Conservation (phyloP, 768 basidiomycete species). For the Agaricus blazei region DNA sequence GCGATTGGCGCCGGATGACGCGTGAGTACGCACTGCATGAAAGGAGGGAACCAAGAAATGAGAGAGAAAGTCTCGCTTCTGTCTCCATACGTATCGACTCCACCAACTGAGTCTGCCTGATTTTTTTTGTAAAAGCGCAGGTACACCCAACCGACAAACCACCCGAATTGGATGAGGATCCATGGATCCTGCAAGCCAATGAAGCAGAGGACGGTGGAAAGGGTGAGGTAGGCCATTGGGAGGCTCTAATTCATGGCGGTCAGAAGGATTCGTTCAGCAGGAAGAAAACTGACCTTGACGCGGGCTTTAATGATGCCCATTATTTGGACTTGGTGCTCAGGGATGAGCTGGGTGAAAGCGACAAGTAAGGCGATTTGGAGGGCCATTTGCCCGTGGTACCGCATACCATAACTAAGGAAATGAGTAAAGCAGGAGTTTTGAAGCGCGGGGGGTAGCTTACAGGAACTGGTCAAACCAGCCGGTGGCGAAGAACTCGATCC, state of each 20-base stretch:
- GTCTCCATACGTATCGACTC: constrained; percentile 79
- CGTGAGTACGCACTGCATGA: constrained; percentile 68
- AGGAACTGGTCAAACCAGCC: constrained; percentile 70
- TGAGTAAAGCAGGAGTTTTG: constrained; percentile 10
- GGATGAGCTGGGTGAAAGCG: constrained; percentile 96
- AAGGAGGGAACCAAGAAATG: constrained; percentile 94
- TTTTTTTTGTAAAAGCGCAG: constrained; percentile 96
- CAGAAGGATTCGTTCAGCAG: not conserved
- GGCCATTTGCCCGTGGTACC: constrained; percentile 90
- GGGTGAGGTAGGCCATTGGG: constrained; percentile 90
- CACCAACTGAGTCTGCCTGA: constrained; percentile 54
- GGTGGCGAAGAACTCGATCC: constrained; percentile 77
- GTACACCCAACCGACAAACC: constrained; percentile 94
- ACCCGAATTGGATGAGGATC: constrained; percentile 97
- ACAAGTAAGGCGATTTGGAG: constrained; percentile 87
- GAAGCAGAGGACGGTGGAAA: constrained; percentile 82
- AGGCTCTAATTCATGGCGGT: constrained; percentile 50
- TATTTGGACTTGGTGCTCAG: constrained; percentile 95
- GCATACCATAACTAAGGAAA: constrained; percentile 68
- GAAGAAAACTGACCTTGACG: constrained; percentile 66
- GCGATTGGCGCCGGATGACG: not conserved
- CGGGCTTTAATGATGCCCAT: constrained; percentile 79
- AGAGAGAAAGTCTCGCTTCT: constrained; percentile 95
- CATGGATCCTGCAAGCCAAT: constrained; percentile 85
- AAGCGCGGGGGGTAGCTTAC: constrained; percentile 39